phyloP scores from a whole-genome alignment of 2,329 filamentous ascomycete species.

The Penicillium sp. region DNA sequence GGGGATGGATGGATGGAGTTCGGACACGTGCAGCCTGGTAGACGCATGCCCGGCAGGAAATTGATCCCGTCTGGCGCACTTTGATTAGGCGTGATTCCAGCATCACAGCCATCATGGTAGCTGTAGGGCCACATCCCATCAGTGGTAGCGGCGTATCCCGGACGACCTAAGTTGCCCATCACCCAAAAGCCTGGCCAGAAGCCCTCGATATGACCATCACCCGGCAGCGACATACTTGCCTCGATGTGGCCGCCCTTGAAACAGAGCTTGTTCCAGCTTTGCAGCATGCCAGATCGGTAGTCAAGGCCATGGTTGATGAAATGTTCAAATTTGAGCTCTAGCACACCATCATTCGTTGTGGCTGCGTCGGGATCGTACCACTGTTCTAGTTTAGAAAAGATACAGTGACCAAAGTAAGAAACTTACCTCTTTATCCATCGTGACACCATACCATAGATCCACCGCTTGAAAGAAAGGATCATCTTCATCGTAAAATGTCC shows the following conservation, averaged over 20 bases:
- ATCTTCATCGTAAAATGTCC: conserved; percentile 65
- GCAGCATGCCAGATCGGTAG: conserved; percentile 67
- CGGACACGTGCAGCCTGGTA: conserved; percentile 62
- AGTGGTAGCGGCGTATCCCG: conserved; percentile 63
- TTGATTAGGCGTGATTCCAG: conserved; percentile 66
- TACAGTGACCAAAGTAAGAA: neutral
- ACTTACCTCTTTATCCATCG: conserved; percentile 58
- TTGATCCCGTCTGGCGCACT: conserved; percentile 61
- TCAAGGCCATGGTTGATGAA: conserved; percentile 60
- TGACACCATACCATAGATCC: conserved; percentile 68
- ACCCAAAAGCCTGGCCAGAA: conserved; percentile 74
- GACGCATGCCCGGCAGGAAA: conserved; percentile 62
- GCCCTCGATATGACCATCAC: conserved; percentile 59
- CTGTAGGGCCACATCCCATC: conserved; percentile 71
- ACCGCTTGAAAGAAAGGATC: conserved; percentile 63
- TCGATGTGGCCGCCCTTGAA: conserved; percentile 67
- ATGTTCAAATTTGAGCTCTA: conserved; percentile 60
- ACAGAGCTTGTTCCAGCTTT: conserved; percentile 68
- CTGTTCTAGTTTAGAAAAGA: conserved; percentile 30
- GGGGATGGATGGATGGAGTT: conserved; percentile 60
- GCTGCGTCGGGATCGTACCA: conserved; percentile 67
- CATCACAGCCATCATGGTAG: conserved; percentile 62
- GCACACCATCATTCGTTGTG: conserved; percentile 55
- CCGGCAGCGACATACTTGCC: conserved; percentile 64
- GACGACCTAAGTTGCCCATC: conserved; percentile 66